phyloP scores from a whole-genome alignment of 345 rosid species.

The Geranium brycei region DNA sequence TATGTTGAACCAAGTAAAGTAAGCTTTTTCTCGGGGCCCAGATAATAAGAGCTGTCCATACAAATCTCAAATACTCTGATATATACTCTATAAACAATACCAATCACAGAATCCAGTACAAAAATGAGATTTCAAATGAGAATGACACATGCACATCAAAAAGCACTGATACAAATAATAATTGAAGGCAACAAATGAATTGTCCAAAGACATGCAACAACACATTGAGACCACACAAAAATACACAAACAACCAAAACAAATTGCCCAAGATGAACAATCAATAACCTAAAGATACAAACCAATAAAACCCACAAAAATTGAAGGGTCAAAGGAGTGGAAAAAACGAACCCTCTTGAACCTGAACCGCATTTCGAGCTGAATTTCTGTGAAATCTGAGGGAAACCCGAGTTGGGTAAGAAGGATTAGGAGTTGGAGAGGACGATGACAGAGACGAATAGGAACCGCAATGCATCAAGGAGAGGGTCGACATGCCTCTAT shows the following conservation, averaged over 20 bases:
- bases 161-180: background rate
- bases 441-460: conserved; percentile 19
- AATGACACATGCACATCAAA: background rate
- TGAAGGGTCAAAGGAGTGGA: background rate
- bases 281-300: background rate
- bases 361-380: conserved; percentile 23
- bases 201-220: background rate
- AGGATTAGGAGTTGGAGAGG: conserved; percentile 12
- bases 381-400: conserved; percentile 22
- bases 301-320: background rate
- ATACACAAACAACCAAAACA: background rate
- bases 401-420: conserved; percentile 31
- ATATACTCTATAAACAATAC: background rate
- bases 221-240: background rate
- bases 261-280: background rate
- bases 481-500: conserved; percentile 38
- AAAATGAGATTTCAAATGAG: background rate
- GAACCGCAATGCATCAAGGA: conserved; percentile 37
- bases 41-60: background rate
- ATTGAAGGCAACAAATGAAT: background rate
- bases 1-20: background rate
- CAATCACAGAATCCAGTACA: background rate
- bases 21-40: background rate
- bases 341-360: conserved; percentile 43
- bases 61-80: no score